Conservation (phyloP, 352 stramenopile genomes). For the Blastocystis sp. region DNA sequence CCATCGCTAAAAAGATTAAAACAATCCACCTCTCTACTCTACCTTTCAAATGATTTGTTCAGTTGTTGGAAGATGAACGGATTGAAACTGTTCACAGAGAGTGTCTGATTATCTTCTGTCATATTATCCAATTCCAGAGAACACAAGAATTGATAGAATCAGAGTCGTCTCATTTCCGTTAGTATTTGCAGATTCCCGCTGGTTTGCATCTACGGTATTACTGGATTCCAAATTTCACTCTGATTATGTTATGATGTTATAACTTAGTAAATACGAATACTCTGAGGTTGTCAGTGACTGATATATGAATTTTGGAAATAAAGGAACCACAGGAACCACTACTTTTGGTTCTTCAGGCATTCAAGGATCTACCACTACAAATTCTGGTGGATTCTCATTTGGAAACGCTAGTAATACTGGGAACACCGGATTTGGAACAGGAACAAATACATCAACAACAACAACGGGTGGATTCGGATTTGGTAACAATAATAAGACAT, state of each 20-base stretch:
- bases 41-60: slow-evolving; percentile 51
- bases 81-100: slow-evolving; percentile 44
- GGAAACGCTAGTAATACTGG: slow-evolving; percentile 8
- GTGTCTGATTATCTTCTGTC: slow-evolving; percentile 31
- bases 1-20: slow-evolving; percentile 9
- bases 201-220: too few relatives aligned
- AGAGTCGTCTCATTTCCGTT: too few relatives aligned
- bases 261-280: background rate
- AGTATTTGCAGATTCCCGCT: too few relatives aligned
- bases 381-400: background rate
- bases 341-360: too few relatives aligned
- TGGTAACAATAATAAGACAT: background rate
- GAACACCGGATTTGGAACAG: slow-evolving; percentile 24
- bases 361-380: background rate
- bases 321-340: too few relatives aligned
- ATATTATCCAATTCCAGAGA: background rate
- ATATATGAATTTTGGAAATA: too few relatives aligned
- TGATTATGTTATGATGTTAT: background rate
- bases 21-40: background rate
- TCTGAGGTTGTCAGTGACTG: too few relatives aligned
- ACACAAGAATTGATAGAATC: too few relatives aligned
- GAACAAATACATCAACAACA: background rate
- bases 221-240: background rate
- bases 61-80: slow-evolving; percentile 14
- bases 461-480: slow-evolving; percentile 15